phyloP scores from a whole-genome alignment of 768 basidiomycete genomes.

The Pulveroboletus sp. region DNA sequence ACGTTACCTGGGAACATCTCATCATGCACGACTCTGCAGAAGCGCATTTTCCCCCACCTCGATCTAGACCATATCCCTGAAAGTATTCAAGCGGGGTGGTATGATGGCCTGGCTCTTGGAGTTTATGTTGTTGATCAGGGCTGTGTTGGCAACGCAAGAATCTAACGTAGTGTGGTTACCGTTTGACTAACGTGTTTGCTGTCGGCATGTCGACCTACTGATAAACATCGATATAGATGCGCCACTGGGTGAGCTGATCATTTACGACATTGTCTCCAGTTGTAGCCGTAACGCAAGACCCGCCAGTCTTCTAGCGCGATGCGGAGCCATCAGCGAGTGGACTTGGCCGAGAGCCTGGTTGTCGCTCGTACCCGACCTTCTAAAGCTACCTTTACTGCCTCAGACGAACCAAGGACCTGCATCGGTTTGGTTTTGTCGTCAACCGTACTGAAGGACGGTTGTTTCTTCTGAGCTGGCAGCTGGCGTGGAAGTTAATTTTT shows the following conservation, averaged over 20 bases:
- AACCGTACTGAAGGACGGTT: neutral
- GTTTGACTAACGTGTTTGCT: no score
- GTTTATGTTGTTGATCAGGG: slow-evolving; percentile 24
- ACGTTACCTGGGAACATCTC: slow-evolving; percentile 13
- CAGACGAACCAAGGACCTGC: neutral
- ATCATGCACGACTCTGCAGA: slow-evolving; percentile 22
- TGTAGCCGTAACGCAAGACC: no score
- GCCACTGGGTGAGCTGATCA: neutral
- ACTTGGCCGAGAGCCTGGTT: no score
- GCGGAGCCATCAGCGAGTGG: no score
- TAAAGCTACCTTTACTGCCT: no score
- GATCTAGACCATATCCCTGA: slow-evolving; percentile 36
- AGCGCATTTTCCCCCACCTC: slow-evolving; percentile 34
- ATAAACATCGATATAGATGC: neutral
- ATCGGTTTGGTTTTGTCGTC: neutral
- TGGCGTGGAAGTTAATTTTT: neutral
- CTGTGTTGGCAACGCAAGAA: slow-evolving; percentile 2
- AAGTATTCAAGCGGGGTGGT: slow-evolving; percentile 24
- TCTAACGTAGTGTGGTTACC: neutral
- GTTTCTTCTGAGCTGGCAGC: neutral
- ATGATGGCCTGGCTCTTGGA: slow-evolving; percentile 31
- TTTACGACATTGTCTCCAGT: neutral
- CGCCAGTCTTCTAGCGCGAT: no score
- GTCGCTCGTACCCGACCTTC: no score
- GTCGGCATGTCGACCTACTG: no score